Conservation (phyloP, 345 rosid species). For the Populus davidiana region DNA sequence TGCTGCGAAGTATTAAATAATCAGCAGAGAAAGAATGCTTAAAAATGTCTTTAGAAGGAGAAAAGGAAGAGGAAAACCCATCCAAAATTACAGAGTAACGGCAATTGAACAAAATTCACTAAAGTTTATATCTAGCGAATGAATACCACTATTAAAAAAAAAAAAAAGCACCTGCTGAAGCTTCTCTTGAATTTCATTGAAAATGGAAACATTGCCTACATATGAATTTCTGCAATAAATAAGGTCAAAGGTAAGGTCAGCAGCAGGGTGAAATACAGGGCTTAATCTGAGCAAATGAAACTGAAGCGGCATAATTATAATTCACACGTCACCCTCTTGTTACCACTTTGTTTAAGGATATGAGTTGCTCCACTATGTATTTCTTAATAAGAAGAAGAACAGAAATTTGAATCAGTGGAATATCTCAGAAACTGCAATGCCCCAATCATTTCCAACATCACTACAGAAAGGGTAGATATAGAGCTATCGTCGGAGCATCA, state of each 20-base stretch:
- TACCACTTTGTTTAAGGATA: background rate
- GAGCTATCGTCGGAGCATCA: background rate
- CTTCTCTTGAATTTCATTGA: slow-evolving; percentile 71
- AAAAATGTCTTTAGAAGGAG: background rate
- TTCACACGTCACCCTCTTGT: background rate
- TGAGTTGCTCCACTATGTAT: background rate
- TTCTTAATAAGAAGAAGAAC: background rate
- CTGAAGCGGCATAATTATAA: background rate
- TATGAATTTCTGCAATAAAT: slow-evolving; percentile 66
- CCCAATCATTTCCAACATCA: background rate
- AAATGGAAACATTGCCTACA: slow-evolving; percentile 66
- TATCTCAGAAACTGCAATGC: background rate
- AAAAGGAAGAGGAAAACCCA: background rate
- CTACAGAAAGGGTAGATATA: background rate
- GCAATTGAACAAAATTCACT: slow-evolving; percentile 2
- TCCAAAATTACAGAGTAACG: background rate
- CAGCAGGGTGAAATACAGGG: background rate
- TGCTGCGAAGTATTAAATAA: background rate
- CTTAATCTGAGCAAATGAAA: background rate
- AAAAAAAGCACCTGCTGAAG: slow-evolving; percentile 54
- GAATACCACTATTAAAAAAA: background rate
- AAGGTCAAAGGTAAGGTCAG: background rate
- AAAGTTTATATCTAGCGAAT: background rate
- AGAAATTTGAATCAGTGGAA: background rate
- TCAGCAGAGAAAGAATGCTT: background rate